Conservation (phyloP, 305 asterid species). For the Fraxinus baroniana region DNA sequence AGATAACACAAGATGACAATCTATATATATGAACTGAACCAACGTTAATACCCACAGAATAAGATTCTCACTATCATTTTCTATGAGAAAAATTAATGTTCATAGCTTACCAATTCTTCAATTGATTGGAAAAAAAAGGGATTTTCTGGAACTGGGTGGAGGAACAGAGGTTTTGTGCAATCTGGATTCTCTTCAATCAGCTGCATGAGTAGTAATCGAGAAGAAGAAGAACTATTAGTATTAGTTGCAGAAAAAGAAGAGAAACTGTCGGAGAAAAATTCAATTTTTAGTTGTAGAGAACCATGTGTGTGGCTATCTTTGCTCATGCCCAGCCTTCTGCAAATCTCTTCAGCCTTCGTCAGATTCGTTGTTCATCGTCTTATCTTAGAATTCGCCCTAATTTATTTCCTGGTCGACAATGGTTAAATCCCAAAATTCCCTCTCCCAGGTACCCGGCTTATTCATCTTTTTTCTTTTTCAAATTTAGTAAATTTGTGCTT, state of each 20-base stretch:
- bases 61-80: background rate
- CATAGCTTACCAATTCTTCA: background rate
- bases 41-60: background rate
- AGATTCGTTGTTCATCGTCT: slow-evolving; percentile 41
- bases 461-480: background rate
- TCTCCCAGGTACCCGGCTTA: slow-evolving; percentile 45
- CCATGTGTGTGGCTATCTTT: slow-evolving; percentile 43
- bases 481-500: background rate
- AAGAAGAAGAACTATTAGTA: slow-evolving; percentile 24
- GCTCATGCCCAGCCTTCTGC: slow-evolving; percentile 46
- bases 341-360: slow-evolving; percentile 27
- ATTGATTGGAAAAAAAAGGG: background rate
- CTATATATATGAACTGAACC: background rate
- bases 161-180: background rate
- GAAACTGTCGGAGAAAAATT: slow-evolving; percentile 18
- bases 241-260: slow-evolving; percentile 8
- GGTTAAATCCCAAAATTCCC: slow-evolving; percentile 43
- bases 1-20: background rate
- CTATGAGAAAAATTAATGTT: background rate
- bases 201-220: slow-evolving; percentile 60
- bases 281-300: slow-evolving; percentile 16
- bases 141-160: background rate
- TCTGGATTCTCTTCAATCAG: slow-evolving; percentile 27
- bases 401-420: slow-evolving; percentile 43
- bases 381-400: slow-evolving; percentile 39